These are phyloP conservation scores for Oryza longistaminata DNA, from an alignment of 176 grass and related monocot species.

Conservation along the genomic window DNA sequence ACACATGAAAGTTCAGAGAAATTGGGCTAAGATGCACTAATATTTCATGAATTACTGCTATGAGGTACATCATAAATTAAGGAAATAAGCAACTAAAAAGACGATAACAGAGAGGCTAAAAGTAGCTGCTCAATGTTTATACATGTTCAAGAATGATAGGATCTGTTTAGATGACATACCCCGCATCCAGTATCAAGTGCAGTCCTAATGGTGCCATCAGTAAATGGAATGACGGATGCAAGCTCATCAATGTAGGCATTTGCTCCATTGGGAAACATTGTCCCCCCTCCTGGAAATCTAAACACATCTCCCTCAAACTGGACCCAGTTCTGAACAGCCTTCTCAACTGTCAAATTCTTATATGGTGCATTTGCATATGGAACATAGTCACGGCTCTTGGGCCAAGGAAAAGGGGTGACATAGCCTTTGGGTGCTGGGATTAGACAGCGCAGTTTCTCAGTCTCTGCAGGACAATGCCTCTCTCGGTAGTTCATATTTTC, in stretches of 20 bases:
- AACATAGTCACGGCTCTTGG: slow-evolving; percentile 82
- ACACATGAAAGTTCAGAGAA: slow-evolving; percentile 14
- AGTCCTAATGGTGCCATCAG: slow-evolving; percentile 73
- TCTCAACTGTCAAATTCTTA: slow-evolving; percentile 65
- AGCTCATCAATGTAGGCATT: slow-evolving; percentile 79
- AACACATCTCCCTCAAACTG: slow-evolving; percentile 72
- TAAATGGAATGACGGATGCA: slow-evolving; percentile 66
- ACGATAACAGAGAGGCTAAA: not conserved
- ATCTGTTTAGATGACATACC: slow-evolving; percentile 49
- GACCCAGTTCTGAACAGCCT: slow-evolving; percentile 79
- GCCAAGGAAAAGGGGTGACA: slow-evolving; percentile 72
- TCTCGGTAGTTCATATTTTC: slow-evolving; percentile 78
- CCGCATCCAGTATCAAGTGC: slow-evolving; percentile 89
- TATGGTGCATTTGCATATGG: slow-evolving; percentile 74
- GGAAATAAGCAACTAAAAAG: slow-evolving; percentile 22
- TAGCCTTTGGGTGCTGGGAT: slow-evolving; percentile 83
- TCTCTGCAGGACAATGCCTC: slow-evolving; percentile 67
- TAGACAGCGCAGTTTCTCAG: slow-evolving; percentile 73
- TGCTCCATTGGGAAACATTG: slow-evolving; percentile 76
- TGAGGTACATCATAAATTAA: slow-evolving; percentile 28
- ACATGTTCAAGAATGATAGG: slow-evolving; percentile 37
- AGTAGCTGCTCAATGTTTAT: not conserved
- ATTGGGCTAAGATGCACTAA: not conserved
- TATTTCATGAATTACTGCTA: slow-evolving; percentile 14
- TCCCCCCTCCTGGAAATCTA: slow-evolving; percentile 76